phyloP scores from a whole-genome alignment of 73 alveolate genomes.

The Paraurostyla sp. region DNA sequence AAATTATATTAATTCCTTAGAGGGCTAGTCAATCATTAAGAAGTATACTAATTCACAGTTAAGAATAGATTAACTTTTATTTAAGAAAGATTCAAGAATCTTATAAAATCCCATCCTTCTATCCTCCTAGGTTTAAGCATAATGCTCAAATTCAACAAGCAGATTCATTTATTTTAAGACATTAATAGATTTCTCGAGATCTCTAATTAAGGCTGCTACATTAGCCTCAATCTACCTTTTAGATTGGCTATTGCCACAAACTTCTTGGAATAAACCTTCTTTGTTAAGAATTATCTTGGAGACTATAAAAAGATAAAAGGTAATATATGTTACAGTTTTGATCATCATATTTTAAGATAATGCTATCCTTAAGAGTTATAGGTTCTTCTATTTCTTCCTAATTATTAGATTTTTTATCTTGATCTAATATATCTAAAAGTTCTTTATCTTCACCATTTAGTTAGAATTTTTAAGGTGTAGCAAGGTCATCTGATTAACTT shows the following conservation, averaged over 20 bases:
- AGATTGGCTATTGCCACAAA: slow-evolving; percentile 3
- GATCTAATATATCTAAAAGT: background rate
- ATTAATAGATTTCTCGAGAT: background rate
- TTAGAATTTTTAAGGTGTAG: background rate
- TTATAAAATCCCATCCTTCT: too few relatives aligned
- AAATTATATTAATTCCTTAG: background rate
- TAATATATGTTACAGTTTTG: background rate
- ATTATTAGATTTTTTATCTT: background rate
- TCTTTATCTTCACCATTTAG: background rate
- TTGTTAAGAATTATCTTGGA: background rate
- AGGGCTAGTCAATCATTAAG: slow-evolving; percentile 12
- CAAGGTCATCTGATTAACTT: background rate
- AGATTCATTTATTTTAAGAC: background rate
- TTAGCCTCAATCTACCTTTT: background rate
- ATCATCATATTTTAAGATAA: background rate
- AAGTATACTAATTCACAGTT: background rate
- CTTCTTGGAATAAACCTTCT: background rate
- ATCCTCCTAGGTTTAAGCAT: too few relatives aligned
- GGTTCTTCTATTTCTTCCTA: background rate
- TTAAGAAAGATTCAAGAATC: too few relatives aligned
- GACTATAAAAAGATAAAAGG: background rate
- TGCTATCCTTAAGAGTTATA: background rate
- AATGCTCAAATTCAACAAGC: too few relatives aligned
- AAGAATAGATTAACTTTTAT: background rate
- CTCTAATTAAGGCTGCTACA: background rate